Evolutionary conservation across 768 basidiomycete species (phyloP), one percentile per base, ranked within the genome.

Genomic region (Lyophyllum semitale): DNA sequence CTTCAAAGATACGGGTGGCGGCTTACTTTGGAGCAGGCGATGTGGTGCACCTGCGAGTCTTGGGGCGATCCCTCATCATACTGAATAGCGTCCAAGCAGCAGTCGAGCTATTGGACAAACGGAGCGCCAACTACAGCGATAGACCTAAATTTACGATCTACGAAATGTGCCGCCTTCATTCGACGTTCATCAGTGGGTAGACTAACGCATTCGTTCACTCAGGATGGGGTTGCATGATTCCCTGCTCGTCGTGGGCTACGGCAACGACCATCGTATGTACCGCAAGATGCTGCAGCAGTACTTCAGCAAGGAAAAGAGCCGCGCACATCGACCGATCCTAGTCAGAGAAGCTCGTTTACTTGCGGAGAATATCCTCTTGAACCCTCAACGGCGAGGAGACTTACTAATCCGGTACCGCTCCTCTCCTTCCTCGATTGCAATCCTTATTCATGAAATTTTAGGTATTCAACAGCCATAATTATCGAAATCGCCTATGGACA

Each of bases 401-500:
- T 54, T 41, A 62, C 66, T 62, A 20, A 37, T 47, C 29, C 50
- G 54, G 60, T 61, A 49, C 5, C 26, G 17, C 29, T 48, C 20
- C 20, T 37, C 23, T 20, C n/a, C 17, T 46, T 46, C 11, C 15
- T 12, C 2, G 1, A 17, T 1, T 12, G 12, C 9, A 45, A 53
- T 20, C n/a, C 20, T 48, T 43, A 25, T 27, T 27, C n/a, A 45
- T 5, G 5, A 6, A 23, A 35, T 22, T 25, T n/a, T 15, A 41
- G 52, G 17, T 55, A 43, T 59, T 55, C 43, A 26, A 62, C 51
- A 7, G 61, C 60, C 3, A 62, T 63, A 8, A 67, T 69, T 23
- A 64, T 70, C 55, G 52, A 55, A 27, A 50, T 68, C 18, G 62
- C 68, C 0, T 74, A 70, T 44, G 75, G 76, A 8, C 68, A 74